Evolutionary conservation across 768 basidiomycete genomes (phyloP).

Genomic region (Pisolithus albus): DNA sequence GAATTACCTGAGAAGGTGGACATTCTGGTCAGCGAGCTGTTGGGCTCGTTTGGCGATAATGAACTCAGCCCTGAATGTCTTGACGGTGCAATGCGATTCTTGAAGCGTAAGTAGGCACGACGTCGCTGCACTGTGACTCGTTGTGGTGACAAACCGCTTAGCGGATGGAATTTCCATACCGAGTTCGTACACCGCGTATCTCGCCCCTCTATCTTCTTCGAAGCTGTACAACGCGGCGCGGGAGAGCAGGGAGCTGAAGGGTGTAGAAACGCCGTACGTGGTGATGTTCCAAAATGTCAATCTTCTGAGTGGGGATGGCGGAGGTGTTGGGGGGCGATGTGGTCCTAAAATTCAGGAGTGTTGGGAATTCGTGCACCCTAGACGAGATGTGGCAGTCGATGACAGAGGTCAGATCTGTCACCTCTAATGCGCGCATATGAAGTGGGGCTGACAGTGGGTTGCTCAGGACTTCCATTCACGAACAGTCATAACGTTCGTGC

Average conservation of each 20-base stretch:
- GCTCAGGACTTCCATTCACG: constrained; percentile 77
- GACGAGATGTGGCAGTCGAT: constrained; percentile 71
- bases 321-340: constrained; percentile 55
- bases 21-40: constrained; percentile 89
- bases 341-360: constrained; percentile 88
- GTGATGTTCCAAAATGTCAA: constrained; percentile 97
- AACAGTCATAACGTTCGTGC: constrained; percentile 94
- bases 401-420: constrained; percentile 44
- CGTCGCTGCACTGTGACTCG: background rate
- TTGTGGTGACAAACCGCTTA: constrained; percentile 27
- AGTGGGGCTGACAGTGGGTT: constrained; percentile 7
- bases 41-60: constrained; percentile 98
- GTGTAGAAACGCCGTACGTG: constrained; percentile 92
- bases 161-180: constrained; percentile 95
- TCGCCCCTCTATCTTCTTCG: constrained; percentile 91
- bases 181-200: constrained; percentile 88
- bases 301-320: constrained; percentile 72
- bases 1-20: constrained; percentile 83
- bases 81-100: constrained; percentile 88
- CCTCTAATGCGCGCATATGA: background rate
- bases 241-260: constrained; percentile 57
- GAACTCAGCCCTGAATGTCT: constrained; percentile 97
- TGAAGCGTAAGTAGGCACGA: constrained; percentile 57
- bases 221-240: constrained; percentile 85
- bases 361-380: constrained; percentile 96